phyloP scores from a whole-genome alignment of 2,329 filamentous ascomycete genomes.

The Trichoderma endophyticum region DNA sequence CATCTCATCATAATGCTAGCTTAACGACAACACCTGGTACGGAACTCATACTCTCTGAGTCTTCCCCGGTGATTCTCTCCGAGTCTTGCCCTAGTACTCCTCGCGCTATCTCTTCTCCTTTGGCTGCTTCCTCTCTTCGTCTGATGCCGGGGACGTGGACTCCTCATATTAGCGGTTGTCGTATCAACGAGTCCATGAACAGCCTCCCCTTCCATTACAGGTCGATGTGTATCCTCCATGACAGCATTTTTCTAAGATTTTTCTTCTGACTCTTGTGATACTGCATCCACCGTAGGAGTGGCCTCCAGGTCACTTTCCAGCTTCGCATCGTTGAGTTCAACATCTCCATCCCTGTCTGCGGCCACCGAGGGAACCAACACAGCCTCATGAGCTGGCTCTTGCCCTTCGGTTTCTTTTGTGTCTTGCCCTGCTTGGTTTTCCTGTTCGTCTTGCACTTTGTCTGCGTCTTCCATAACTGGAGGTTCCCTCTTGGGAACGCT shows the following conservation, averaged over 20 bases:
- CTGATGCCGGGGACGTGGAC: neutral
- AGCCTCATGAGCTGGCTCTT: neutral
- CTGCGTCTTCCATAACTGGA: slow-evolving; percentile 19
- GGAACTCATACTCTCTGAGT: neutral
- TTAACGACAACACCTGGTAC: neutral
- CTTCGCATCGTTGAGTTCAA: slow-evolving; percentile 18
- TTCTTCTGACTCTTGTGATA: neutral
- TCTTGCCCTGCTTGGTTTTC: neutral
- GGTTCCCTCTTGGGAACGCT: slow-evolving; percentile 42
- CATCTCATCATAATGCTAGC: neutral
- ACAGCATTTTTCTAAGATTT: neutral
- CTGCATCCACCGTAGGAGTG: neutral
- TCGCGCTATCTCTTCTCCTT: neutral
- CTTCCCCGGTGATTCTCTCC: neutral
- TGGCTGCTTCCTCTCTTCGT: neutral
- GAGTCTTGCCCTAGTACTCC: neutral
- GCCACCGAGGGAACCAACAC: neutral
- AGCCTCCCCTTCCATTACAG: neutral
- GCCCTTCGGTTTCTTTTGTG: neutral
- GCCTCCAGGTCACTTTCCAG: neutral
- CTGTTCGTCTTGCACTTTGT: neutral
- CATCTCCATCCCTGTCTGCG: slow-evolving; percentile 28
- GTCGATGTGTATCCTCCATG: neutral
- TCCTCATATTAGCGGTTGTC: neutral
- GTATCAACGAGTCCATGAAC: neutral